phyloP scores from a whole-genome alignment of 495 filamentous ascomycete genomes.

The Penicillium canariense region DNA sequence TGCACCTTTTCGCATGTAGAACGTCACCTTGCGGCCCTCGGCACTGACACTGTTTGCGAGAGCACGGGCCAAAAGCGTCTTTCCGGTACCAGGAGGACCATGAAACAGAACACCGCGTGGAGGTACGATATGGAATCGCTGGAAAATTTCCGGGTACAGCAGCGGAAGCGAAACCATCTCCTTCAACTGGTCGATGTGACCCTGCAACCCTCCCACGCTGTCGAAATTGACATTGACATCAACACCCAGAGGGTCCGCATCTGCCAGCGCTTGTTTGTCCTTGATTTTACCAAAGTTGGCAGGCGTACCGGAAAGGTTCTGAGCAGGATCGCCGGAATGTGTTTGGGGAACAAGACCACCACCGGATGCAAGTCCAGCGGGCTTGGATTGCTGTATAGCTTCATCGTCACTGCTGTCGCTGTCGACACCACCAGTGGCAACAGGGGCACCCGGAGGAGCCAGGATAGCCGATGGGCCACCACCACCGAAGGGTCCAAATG shows the following conservation, averaged over 20 bases:
- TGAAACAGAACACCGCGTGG: constrained; percentile 95
- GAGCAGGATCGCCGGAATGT: constrained; percentile 63
- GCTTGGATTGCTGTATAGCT: constrained; percentile 51
- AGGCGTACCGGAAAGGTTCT: constrained; percentile 63
- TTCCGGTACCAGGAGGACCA: constrained; percentile 95
- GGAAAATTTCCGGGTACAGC: constrained; percentile 93
- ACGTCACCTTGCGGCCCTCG: constrained; percentile 88
- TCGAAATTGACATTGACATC: constrained; percentile 89
- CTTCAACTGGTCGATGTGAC: constrained; percentile 92
- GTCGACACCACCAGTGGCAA: constrained; percentile 72
- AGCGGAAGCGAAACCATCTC: constrained; percentile 96
- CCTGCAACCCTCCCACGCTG: constrained; percentile 84
- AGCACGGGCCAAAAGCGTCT: constrained; percentile 89
- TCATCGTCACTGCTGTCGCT: constrained; percentile 98
- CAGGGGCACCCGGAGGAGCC: constrained; percentile 70
- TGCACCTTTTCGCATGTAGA: constrained; percentile 98
- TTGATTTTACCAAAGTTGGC: constrained; percentile 88
- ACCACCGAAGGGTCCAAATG: constrained; percentile 89
- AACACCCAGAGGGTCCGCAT: constrained; percentile 91
- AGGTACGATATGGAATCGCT: constrained; percentile 84
- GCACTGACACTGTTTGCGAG: constrained; percentile 77
- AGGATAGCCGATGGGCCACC: constrained; percentile 69
- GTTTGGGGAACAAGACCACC: constrained; percentile 56
- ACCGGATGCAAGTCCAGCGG: constrained; percentile 60
- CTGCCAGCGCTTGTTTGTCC: constrained; percentile 75